Base-by-base conservation (phyloP, 495 filamentous ascomycete genomes). In the Podospora bellae-mahoneyi region DNA sequence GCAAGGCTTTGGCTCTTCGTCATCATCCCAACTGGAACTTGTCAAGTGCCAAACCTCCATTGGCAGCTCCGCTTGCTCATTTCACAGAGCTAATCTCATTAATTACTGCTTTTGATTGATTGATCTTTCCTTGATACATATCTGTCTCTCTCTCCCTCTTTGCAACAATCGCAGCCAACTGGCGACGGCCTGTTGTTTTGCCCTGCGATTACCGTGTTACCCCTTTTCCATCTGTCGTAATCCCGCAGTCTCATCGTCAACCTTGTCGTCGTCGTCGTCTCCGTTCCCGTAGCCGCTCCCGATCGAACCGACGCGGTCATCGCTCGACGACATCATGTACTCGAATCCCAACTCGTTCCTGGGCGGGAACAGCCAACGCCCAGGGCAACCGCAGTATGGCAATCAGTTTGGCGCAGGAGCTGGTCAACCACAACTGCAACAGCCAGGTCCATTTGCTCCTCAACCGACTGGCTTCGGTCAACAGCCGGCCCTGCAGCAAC, bases 301-400 rank as follows among this genome's bases (percentile, higher is more conserved):
- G 28, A 7, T 66, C 54, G 20, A 60, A 54, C 19, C 19, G 27
- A 19, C 32, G 60, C 61, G 69, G 54, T 60, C 30, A 69, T 60
- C 28, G 32, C 60, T 44, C 66, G 53, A 30, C 66, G 30, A 30
- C 61, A 69, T 77, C 81, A 97, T 97, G 93, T 97, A 89, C 82
- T 94, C 93, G 56, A 91, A 90, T 75, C 91, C 92, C 67, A 93
- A 89, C 83, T 89, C 91, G 62, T 96, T 89, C 76, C 83, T 95
- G 69, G 91, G 92, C 74, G 89, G 88, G 79, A 91, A 89, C 78
- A 89, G 81, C 80, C 82, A 86, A 76, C 92, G 91, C 69, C 91
- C 92, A 9, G 90, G 87, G 61, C 86, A 83, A 71, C 86, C 84
- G 78, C 88, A 87, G 78, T 88, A 86, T 83, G 84, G 82, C 59